Evolutionary conservation across 768 basidiomycete species (phyloP).

Genomic region (Punctularia strigosozonata): DNA sequence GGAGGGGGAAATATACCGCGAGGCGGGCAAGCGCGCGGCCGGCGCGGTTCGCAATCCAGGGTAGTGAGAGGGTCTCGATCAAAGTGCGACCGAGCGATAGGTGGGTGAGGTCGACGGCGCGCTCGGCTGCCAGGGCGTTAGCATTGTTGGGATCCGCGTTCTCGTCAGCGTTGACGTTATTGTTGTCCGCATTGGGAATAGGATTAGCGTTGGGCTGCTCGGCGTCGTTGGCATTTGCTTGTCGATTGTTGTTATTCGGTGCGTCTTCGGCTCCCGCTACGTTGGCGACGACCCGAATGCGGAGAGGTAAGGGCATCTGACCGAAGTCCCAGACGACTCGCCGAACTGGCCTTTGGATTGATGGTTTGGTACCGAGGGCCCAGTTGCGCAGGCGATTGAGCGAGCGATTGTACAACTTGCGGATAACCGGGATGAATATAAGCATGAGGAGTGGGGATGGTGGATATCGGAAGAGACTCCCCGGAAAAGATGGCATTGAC

Average conservation of each 20-base stretch:
- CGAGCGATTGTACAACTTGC: slow-evolving; percentile 12
- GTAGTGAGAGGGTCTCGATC: slow-evolving; percentile 59
- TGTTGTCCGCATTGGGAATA: too few species aligned
- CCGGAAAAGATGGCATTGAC: too few species aligned
- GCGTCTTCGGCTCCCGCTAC: neutral
- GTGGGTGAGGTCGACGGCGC: slow-evolving; percentile 44
- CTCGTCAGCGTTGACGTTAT: slow-evolving; percentile 8
- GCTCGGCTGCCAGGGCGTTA: slow-evolving; percentile 44
- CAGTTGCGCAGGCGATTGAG: slow-evolving; percentile 11
- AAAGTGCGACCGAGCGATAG: slow-evolving; percentile 54
- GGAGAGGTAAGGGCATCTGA: neutral
- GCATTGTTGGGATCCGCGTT: slow-evolving; percentile 12
- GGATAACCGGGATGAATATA: slow-evolving; percentile 16
- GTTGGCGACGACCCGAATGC: neutral
- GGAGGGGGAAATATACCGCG: slow-evolving; percentile 29
- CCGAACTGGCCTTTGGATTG: slow-evolving; percentile 7
- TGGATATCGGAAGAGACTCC: too few species aligned
- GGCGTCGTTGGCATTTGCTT: neutral
- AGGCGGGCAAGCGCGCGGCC: slow-evolving; percentile 45
- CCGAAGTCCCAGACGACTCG: slow-evolving; percentile 12
- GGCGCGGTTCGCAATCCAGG: slow-evolving; percentile 55
- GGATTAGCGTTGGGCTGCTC: neutral
- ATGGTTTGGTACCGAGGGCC: slow-evolving; percentile 11
- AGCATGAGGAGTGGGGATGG: slow-evolving; percentile 18
- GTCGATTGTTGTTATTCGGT: too few species aligned